phyloP scores from a whole-genome alignment of 192 early-diverging fungal species.

The Linnemannia exigua region DNA sequence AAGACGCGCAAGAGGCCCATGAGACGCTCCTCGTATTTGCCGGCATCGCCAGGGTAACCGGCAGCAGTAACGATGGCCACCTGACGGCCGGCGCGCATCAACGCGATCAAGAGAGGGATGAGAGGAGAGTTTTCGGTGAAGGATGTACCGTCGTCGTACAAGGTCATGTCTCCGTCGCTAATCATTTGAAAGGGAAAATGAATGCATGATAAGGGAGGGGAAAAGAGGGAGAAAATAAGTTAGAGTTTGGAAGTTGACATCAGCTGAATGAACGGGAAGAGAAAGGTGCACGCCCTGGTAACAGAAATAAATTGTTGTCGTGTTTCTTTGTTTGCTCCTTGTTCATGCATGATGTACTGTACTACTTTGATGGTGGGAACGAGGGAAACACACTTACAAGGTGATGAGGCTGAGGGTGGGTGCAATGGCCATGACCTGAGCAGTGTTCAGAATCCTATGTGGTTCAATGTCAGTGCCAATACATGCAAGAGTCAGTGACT shows the following conservation, averaged over 20 bases:
- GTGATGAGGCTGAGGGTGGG: constrained; percentile 82
- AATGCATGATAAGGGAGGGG: background rate
- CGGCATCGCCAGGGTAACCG: constrained; percentile 81
- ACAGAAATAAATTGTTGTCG: background rate
- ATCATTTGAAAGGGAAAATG: background rate
- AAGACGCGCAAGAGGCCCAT: constrained; percentile 82
- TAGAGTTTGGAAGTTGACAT: background rate
- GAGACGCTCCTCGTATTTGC: constrained; percentile 82
- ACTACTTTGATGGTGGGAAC: too few species aligned
- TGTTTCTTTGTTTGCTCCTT: background rate
- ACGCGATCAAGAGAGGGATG: constrained; percentile 72
- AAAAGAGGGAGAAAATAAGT: background rate
- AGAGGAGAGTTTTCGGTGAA: constrained; percentile 80
- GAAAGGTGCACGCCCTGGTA: background rate
- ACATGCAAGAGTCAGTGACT: background rate
- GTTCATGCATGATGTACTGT: background rate
- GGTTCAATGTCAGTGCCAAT: background rate
- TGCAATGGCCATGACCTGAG: constrained; percentile 86
- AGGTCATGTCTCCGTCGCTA: constrained; percentile 94
- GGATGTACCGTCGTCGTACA: constrained; percentile 90
- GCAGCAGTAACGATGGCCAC: constrained; percentile 95
- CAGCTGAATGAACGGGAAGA: background rate
- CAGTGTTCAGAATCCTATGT: constrained; percentile 84
- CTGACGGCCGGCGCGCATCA: constrained; percentile 74
- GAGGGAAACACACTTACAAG: constrained; percentile 68